These are phyloP conservation scores for Phyllosticta capitalensis DNA, from an alignment of 2,329 filamentous ascomycete species.

Conservation along the genomic window DNA sequence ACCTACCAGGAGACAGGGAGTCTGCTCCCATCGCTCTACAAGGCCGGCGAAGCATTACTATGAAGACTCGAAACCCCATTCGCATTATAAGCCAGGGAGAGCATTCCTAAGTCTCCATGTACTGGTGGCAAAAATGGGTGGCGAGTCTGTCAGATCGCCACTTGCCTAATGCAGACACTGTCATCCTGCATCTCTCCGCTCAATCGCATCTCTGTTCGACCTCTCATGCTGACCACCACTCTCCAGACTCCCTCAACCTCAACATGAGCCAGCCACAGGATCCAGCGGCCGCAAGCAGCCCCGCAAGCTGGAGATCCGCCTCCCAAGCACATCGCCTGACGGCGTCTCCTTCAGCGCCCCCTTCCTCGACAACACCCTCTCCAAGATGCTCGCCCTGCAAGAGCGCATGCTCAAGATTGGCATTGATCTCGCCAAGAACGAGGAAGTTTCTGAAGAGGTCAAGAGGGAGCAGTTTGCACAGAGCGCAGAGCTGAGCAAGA, in stretches of 20 bases:
- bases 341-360: constrained; percentile 42
- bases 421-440: constrained; percentile 31
- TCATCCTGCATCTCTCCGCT: not conserved
- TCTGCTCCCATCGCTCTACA: not conserved
- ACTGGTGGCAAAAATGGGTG: not conserved
- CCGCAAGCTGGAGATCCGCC: constrained; percentile 41
- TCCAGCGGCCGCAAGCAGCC: constrained; percentile 32
- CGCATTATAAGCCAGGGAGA: not conserved
- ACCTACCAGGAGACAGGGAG: not conserved
- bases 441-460: constrained; percentile 33
- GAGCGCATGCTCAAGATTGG: constrained; percentile 41
- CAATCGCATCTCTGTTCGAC: not conserved
- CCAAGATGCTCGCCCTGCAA: constrained; percentile 41
- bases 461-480: constrained; percentile 43
- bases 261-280: constrained; percentile 14
- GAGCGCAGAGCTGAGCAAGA: constrained; percentile 38
- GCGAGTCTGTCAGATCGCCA: not conserved
- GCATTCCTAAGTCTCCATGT: constrained; percentile 11
- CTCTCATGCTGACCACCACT: not conserved
- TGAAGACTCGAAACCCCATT: not conserved
- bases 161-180: not conserved
- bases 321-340: constrained; percentile 28
- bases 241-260: constrained; percentile 15
- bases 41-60: not conserved
- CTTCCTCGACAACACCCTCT: constrained; percentile 43